Evolutionary conservation across 139 green algal genomes (phyloP), one percentile per base, ranked within the genome.

Genomic region (Microglena sp.): DNA sequence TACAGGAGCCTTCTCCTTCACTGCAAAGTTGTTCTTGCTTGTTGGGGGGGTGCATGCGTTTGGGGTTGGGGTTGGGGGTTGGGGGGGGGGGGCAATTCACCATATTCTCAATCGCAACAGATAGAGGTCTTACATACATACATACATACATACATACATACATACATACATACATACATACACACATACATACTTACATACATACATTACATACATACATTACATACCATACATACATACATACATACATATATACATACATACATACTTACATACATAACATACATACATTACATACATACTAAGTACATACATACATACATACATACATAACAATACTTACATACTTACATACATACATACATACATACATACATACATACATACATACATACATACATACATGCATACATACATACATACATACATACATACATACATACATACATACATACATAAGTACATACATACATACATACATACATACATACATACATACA

Each of bases 381-480:
- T 35, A 62, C 8, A 34, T 35, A 29, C 18, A 34, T 11, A 28
- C 18, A 28, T 8, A 29, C 18, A 34, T 18, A 62, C 8, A 24
- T 5, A 33, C 36, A 4, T 26, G 15, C 4, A 28, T 29, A 62
- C 6, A 35, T 29, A 36, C 6, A 62, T 8, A 8, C 18, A 34
- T 29, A 62, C 6, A 62, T 29, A 62, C 55, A 34, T 8, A 36
- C 29, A 21, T 62, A 29, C 40, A 50, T 50, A 50, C 40, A 50
- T 18, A 50, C 18, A 18, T 18, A 50, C 40, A 50, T 18, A 50
- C 40, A 18, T 18, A 50, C 40, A 50, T 18, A 50, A 11, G 18
- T 18, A 50, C 40, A 50, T 50, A 18, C 40, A 50, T 50, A 50
- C 40, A 50, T 18, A 50, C 40, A 50, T 18, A 50, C 40, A 50